A percentile compares a stretch with the other conserved stretches of the same genome.
These are phyloP conservation scores for Lasiodiplodia sp. DNA, from an alignment of 2,329 filamentous ascomycete genomes.

Conservation along the genomic window DNA sequence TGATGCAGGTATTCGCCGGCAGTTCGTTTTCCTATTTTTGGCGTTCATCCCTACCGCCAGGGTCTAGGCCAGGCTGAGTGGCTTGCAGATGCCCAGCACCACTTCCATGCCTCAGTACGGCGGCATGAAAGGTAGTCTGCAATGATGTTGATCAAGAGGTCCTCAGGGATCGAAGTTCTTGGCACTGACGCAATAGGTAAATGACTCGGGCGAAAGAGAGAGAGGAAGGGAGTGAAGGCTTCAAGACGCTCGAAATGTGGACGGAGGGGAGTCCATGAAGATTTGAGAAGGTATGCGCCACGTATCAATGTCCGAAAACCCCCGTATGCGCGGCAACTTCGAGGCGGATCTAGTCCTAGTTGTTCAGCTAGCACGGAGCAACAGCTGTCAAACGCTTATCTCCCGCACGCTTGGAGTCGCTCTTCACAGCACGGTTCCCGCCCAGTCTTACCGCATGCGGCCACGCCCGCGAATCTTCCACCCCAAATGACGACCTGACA, in stretches of 20 bases:
- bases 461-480: not conserved
- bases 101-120: not conserved
- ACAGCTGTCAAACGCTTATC: slow-evolving; percentile 18
- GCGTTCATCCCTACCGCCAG: not conserved
- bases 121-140: not conserved
- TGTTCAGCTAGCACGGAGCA: slow-evolving; percentile 1
- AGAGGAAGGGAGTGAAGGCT: not conserved
- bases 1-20: not conserved
- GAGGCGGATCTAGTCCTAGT: not conserved
- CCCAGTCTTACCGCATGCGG: slow-evolving; percentile 7
- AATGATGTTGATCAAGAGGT: not conserved
- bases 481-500: slow-evolving; percentile 1
- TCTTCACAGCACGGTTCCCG: slow-evolving; percentile 16
- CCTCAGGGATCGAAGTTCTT: not conserved
- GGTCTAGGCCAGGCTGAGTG: not conserved
- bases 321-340: not conserved
- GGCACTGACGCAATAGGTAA: not conserved
- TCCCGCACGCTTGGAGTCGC: slow-evolving; percentile 7
- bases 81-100: not conserved
- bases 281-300: not conserved
- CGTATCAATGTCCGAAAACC: slow-evolving; percentile 6
- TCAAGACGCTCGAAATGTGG: not conserved
- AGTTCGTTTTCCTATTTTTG: not conserved
- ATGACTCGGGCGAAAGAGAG: not conserved
- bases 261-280: not conserved